These are phyloP conservation scores for Chloris gayana DNA, from an alignment of 176 grass and related monocot genomes.

Conservation along the genomic window DNA sequence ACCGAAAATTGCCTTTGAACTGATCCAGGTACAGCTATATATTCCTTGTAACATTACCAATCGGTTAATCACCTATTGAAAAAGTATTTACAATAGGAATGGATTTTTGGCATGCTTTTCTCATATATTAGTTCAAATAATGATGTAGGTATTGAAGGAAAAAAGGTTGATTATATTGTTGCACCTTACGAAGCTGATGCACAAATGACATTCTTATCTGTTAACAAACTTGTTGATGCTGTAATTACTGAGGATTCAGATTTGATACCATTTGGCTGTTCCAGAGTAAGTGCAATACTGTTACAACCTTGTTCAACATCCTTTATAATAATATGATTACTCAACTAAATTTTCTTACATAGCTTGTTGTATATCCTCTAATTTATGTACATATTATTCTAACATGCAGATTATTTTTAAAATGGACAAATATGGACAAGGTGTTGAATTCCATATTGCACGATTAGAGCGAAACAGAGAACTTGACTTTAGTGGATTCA, in stretches of 20 bases:
- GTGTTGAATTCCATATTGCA: constrained; percentile 78
- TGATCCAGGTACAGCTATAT: constrained; percentile 67
- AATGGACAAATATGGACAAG: constrained; percentile 98
- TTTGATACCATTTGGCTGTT: constrained; percentile 98
- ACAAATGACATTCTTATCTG: constrained; percentile 92
- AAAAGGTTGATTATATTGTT: constrained; percentile 92
- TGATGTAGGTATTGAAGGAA: constrained; percentile 77
- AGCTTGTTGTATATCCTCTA: constrained; percentile 11
- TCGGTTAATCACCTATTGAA: too few relatives aligned
- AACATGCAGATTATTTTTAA: constrained; percentile 88
- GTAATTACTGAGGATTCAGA: constrained; percentile 96
- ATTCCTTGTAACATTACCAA: constrained; percentile 29
- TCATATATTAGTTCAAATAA: constrained; percentile 23
- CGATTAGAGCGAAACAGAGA: constrained; percentile 74
- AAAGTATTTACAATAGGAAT: too few relatives aligned
- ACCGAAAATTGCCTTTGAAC: constrained; percentile 78
- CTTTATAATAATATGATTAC: constrained; percentile 12
- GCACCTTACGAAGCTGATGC: constrained; percentile 99
- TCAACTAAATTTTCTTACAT: not conserved
- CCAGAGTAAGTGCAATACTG: constrained; percentile 67
- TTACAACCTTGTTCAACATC: constrained; percentile 22
- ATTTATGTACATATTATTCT: constrained; percentile 21
- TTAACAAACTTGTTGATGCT: constrained; percentile 96
- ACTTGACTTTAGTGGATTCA: constrained; percentile 84
- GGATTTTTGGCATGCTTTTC: not conserved